A percentile compares a stretch with the other conserved stretches of the same genome.
Evolutionary conservation across 2,329 filamentous ascomycete genomes (phyloP).

Genomic region (Cercospora canescens): DNA sequence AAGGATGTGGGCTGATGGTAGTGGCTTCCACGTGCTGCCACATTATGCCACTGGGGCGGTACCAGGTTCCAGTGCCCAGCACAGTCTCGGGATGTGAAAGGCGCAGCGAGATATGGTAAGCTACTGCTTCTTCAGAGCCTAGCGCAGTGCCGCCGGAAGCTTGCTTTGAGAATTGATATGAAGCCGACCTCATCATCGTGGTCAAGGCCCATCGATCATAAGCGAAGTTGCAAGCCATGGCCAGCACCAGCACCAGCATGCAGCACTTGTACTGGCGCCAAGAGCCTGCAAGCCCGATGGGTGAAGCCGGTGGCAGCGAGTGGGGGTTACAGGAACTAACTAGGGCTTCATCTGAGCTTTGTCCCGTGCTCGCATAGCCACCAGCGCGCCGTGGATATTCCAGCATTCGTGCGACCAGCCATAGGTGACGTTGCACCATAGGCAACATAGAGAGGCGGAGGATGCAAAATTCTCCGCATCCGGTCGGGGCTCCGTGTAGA

Average conservation of each 20-base stretch:
- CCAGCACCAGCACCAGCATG: background rate
- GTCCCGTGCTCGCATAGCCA: background rate
- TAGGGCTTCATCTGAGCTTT: background rate
- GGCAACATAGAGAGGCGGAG: background rate
- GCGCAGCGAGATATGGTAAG: background rate
- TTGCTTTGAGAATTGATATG: background rate
- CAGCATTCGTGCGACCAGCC: background rate
- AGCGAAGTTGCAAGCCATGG: background rate
- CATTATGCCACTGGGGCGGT: background rate
- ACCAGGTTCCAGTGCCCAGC: background rate
- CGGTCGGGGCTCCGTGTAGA: background rate
- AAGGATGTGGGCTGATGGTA: background rate
- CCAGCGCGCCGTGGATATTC: background rate
- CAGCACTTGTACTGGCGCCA: background rate
- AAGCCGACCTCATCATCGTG: background rate
- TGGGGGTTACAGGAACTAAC: too few species aligned
- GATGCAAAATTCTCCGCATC: background rate
- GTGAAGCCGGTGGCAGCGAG: background rate
- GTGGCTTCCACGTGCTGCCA: slow-evolving; percentile 10
- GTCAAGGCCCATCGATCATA: background rate
- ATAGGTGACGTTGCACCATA: background rate
- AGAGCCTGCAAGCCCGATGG: background rate
- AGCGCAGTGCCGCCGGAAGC: background rate
- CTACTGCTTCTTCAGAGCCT: background rate
- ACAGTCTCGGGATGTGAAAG: background rate